Conservation (phyloP, 495 filamentous ascomycete genomes). For the Penicillium roqueforti region DNA sequence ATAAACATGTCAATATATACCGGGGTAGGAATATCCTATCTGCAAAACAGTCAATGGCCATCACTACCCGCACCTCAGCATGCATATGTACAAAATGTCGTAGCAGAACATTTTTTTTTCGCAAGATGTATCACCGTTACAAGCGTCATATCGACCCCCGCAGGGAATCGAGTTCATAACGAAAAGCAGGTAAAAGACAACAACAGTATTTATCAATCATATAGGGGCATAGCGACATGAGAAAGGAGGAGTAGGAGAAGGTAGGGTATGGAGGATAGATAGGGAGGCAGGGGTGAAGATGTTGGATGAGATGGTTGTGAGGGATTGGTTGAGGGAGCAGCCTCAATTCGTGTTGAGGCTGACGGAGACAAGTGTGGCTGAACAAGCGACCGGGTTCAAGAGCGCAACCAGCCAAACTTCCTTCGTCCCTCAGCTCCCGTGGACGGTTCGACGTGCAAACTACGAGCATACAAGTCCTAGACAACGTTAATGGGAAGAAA, state of each 20-base stretch:
- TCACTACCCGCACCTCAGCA: conserved; percentile 13
- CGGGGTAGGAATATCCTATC: conserved; percentile 12
- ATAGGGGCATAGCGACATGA: conserved; percentile 28
- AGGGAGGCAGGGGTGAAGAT: neutral
- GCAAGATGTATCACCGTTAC: conserved; percentile 10
- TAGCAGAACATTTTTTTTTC: conserved; percentile 8
- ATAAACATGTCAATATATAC: conserved; percentile 10
- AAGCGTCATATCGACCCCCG: conserved; percentile 16
- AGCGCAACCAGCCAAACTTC: conserved; percentile 46
- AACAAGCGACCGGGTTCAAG: conserved; percentile 12
- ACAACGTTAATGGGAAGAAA: conserved; percentile 12
- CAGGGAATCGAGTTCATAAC: conserved; percentile 10
- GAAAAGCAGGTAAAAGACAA: conserved; percentile 11
- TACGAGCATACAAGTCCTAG: conserved; percentile 45
- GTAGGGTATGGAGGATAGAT: neutral
- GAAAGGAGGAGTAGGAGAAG: conserved; percentile 8
- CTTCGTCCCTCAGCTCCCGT: conserved; percentile 38
- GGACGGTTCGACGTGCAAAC: conserved; percentile 43
- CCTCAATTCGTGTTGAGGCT: neutral
- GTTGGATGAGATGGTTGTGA: neutral
- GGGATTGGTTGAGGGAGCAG: neutral
- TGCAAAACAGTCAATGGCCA: conserved; percentile 3
- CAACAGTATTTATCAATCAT: conserved; percentile 27
- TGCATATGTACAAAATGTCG: conserved; percentile 22
- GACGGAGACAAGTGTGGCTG: neutral